These are phyloP conservation scores for Phytophthora sojae DNA, from an alignment of 352 stramenopile genomes.

Conservation along the genomic window DNA sequence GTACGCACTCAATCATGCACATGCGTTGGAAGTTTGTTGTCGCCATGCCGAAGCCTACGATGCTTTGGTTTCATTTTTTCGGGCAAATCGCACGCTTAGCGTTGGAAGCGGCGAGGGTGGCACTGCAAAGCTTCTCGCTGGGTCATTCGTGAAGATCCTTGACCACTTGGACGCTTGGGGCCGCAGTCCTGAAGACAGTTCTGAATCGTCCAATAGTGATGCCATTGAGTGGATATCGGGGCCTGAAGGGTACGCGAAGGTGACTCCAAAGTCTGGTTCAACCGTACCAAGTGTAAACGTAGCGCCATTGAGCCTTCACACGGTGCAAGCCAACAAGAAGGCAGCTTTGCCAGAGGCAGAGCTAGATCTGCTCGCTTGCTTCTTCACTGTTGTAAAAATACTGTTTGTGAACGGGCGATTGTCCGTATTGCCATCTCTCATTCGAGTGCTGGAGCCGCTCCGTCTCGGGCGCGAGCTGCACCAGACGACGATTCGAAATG, in stretches of 20 bases:
- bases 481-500: slow-evolving; percentile 85
- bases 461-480: slow-evolving; percentile 70
- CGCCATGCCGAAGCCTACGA: slow-evolving; percentile 55
- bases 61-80: slow-evolving; percentile 53
- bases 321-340: slow-evolving; percentile 8
- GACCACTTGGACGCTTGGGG: slow-evolving; percentile 32
- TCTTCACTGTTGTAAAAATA: slow-evolving; percentile 88
- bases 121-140: slow-evolving; percentile 27
- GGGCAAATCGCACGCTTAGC: slow-evolving; percentile 39
- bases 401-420: slow-evolving; percentile 79
- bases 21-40: slow-evolving; percentile 61
- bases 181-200: not conserved
- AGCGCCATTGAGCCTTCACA: not conserved
- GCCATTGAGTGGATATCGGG: slow-evolving; percentile 37
- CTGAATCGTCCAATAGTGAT: not conserved
- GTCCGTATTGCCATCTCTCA: slow-evolving; percentile 51
- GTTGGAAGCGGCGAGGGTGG: slow-evolving; percentile 30
- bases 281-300: not conserved
- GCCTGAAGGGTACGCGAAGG: slow-evolving; percentile 30
- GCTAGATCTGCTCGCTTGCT: slow-evolving; percentile 79
- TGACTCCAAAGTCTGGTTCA: slow-evolving; percentile 13
- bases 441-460: slow-evolving; percentile 73
- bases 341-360: slow-evolving; percentile 46
- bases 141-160: slow-evolving; percentile 45
- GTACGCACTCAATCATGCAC: slow-evolving; percentile 75